Evolutionary conservation across 2,329 filamentous ascomycete genomes (phyloP).

Genomic region (Zopfia rhizophila): DNA sequence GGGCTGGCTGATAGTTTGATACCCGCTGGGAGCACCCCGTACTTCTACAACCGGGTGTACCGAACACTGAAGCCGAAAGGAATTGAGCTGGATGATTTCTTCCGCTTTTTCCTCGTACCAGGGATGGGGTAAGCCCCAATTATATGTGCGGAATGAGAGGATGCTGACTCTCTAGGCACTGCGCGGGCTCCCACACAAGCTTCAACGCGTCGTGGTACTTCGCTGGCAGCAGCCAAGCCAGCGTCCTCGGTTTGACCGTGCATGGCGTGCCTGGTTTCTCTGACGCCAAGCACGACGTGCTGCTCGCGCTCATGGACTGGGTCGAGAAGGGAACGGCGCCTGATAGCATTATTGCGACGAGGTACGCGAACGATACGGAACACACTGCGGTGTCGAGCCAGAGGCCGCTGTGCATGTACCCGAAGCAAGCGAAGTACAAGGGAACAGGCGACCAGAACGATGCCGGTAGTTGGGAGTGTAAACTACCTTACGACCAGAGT

Average conservation of each 20-base stretch:
- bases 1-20: constrained; percentile 24
- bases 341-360: constrained; percentile 45
- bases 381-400: constrained; percentile 36
- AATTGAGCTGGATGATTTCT: constrained; percentile 23
- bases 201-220: constrained; percentile 53
- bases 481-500: no score
- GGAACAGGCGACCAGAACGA: constrained; percentile 39
- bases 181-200: constrained; percentile 37
- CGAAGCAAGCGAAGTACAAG: constrained; percentile 40
- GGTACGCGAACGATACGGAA: constrained; percentile 37
- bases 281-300: constrained; percentile 56
- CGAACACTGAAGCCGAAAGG: constrained; percentile 6
- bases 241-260: constrained; percentile 22
- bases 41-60: constrained; percentile 58
- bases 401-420: constrained; percentile 48
- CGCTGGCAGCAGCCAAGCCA: constrained; percentile 41
- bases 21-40: constrained; percentile 56
- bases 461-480: constrained; percentile 42
- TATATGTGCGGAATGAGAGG: no score
- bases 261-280: constrained; percentile 41
- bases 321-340: constrained; percentile 55
- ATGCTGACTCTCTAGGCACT: no score
- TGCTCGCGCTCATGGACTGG: constrained; percentile 59
- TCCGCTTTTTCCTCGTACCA: constrained; percentile 25
- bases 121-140: no score